These are phyloP conservation scores for Artomyces pyxidatus DNA, from an alignment of 768 basidiomycete species.

Conservation along the genomic window DNA sequence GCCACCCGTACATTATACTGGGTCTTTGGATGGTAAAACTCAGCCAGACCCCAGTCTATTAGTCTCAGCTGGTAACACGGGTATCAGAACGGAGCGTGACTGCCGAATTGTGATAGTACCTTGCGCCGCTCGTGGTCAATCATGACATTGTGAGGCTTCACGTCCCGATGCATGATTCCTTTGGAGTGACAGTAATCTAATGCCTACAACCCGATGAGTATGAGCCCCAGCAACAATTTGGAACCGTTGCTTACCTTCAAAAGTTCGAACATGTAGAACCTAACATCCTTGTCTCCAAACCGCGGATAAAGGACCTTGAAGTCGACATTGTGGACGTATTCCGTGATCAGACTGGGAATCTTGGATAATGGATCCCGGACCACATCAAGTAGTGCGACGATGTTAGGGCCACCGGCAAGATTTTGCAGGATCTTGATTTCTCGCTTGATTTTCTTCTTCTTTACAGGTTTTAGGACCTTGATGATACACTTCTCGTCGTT, in stretches of 20 bases:
- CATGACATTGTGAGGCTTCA: constrained; percentile 99
- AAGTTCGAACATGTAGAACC: constrained; percentile 94
- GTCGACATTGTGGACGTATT: constrained; percentile 97
- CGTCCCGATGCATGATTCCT: constrained; percentile 98
- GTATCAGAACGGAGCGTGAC: neutral
- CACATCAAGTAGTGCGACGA: constrained; percentile 89
- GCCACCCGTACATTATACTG: constrained; percentile 98
- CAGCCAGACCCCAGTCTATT: constrained; percentile 98
- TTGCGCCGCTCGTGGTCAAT: constrained; percentile 97
- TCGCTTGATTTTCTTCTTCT: constrained; percentile 99
- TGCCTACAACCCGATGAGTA: constrained; percentile 41
- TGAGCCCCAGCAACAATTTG: neutral
- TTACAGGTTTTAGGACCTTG: constrained; percentile 97
- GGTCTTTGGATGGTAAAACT: constrained; percentile 96
- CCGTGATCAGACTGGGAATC: constrained; percentile 93
- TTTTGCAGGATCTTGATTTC: constrained; percentile 99
- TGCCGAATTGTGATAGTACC: constrained; percentile 35
- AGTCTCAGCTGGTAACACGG: constrained; percentile 60
- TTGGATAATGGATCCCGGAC: constrained; percentile 94
- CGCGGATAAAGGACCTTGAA: constrained; percentile 95
- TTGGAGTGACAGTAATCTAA: constrained; percentile 97
- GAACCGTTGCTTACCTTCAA: constrained; percentile 59
- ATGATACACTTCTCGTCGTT: constrained; percentile 95
- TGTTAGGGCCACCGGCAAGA: constrained; percentile 90
- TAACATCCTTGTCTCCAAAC: constrained; percentile 91